These are phyloP conservation scores for Aphanocladium album DNA, from an alignment of 2,329 filamentous ascomycete species.

Conservation along the genomic window DNA sequence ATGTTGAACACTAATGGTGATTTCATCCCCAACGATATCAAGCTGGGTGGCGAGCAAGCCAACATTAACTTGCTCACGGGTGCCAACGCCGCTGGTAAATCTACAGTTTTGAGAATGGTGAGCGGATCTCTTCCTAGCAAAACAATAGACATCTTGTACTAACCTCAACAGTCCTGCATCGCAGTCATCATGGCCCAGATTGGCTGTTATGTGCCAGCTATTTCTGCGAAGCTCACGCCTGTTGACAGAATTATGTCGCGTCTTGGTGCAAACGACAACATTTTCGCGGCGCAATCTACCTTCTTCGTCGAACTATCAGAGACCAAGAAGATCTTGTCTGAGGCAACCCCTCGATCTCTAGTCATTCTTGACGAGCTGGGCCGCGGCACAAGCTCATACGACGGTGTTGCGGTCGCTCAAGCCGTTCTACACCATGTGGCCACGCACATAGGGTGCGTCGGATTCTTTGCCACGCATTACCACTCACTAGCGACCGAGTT, in stretches of 20 bases:
- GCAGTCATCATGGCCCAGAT: conserved; percentile 98
- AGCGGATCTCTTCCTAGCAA: conserved; percentile 24
- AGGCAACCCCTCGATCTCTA: conserved; percentile 87
- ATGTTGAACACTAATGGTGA: conserved; percentile 85
- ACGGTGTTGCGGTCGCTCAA: conserved; percentile 93
- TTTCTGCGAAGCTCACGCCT: conserved; percentile 77
- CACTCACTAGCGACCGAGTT: conserved; percentile 92
- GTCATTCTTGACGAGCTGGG: conserved; percentile 97
- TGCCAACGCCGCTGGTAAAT: conserved; percentile 96
- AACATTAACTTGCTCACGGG: conserved; percentile 92
- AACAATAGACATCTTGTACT: conserved; percentile 13
- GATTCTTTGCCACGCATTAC: conserved; percentile 98
- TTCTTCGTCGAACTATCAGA: conserved; percentile 98
- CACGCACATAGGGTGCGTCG: conserved; percentile 85
- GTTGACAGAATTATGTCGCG: conserved; percentile 98
- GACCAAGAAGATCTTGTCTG: conserved; percentile 94
- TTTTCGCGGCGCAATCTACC: conserved; percentile 94
- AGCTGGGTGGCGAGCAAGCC: conserved; percentile 71
- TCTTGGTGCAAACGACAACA: conserved; percentile 96
- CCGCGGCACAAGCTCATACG: conserved; percentile 90
- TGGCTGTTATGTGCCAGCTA: conserved; percentile 84
- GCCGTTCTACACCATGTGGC: conserved; percentile 96
- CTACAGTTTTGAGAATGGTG: conserved; percentile 91
- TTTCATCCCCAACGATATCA: conserved; percentile 94
- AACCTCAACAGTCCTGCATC: conserved; percentile 66